Percentiles rank a stretch among this genome's conserved stretches.
These are phyloP conservation scores for Colletotrichum tropicale DNA, from an alignment of 2,329 filamentous ascomycete species.

Conservation along the genomic window DNA sequence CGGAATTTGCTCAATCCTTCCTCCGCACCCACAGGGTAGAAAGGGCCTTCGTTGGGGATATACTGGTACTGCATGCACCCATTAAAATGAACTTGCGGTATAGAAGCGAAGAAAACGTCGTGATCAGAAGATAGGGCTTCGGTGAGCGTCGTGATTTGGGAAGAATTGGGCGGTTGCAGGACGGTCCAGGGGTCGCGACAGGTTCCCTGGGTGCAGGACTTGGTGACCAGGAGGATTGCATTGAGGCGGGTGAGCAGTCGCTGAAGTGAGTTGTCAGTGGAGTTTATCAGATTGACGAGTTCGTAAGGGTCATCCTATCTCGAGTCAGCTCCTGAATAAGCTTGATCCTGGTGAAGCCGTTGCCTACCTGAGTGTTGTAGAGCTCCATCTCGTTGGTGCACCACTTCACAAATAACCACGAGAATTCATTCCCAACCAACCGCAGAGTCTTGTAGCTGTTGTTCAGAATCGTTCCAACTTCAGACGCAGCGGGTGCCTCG, in stretches of 20 bases:
- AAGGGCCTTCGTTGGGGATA: neutral
- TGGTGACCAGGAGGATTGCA: slow-evolving; percentile 28
- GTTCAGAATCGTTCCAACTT: slow-evolving; percentile 20
- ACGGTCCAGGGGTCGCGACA: slow-evolving; percentile 27
- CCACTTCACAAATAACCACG: slow-evolving; percentile 31
- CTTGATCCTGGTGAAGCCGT: neutral
- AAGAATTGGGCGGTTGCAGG: slow-evolving; percentile 7
- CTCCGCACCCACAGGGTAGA: neutral
- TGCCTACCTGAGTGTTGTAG: slow-evolving; percentile 28
- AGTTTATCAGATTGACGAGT: slow-evolving; percentile 24
- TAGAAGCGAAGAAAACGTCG: neutral
- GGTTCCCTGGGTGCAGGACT: slow-evolving; percentile 25
- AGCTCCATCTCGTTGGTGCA: slow-evolving; percentile 32
- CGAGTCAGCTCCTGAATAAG: neutral
- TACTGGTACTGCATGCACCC: neutral
- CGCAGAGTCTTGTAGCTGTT: slow-evolving; percentile 33
- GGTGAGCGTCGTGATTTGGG: neutral
- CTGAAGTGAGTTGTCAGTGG: slow-evolving; percentile 8
- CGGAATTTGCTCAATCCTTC: neutral
- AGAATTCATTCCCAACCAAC: slow-evolving; percentile 24
- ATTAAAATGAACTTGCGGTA: neutral
- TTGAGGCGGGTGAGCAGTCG: slow-evolving; percentile 21
- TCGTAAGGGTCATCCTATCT: slow-evolving; percentile 26
- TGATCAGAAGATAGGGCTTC: neutral
- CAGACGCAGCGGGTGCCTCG: neutral